Conservation (phyloP, 2,329 filamentous ascomycete genomes). For the Diaporthe ampelina region DNA sequence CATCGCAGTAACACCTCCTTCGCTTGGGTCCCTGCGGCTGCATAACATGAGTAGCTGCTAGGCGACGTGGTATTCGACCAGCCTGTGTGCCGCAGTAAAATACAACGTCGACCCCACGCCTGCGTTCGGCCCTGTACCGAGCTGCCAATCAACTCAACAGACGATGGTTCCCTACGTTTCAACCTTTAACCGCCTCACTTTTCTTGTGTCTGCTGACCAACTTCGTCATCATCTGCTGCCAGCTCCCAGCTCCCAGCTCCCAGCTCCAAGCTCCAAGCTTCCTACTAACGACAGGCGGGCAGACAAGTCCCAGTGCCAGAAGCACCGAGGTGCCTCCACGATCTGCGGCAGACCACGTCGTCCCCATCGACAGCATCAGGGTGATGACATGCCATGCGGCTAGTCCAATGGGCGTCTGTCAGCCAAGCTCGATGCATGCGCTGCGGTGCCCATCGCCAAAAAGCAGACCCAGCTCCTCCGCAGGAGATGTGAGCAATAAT, state of each 20-base stretch:
- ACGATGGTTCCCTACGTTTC: constrained; percentile 5
- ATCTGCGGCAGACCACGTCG: constrained; percentile 22
- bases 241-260: constrained; percentile 12
- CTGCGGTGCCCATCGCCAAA: background rate
- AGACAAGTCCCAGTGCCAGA: background rate
- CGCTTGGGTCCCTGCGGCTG: constrained; percentile 31
- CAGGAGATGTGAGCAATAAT: background rate
- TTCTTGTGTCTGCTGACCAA: constrained; percentile 37
- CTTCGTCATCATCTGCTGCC: constrained; percentile 31
- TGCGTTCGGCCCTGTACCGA: constrained; percentile 33
- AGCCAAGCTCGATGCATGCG: constrained; percentile 25
- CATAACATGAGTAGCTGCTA: constrained; percentile 24
- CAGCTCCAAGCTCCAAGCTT: constrained; percentile 1
- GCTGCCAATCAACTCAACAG: constrained; percentile 6
- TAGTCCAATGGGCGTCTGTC: constrained; percentile 11
- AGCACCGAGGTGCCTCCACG: constrained; percentile 12
- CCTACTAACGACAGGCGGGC: background rate
- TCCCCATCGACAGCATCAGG: background rate
- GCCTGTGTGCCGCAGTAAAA: constrained; percentile 13
- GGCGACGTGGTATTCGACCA: constrained; percentile 29
- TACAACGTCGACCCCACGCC: constrained; percentile 29
- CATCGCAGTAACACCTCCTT: constrained; percentile 4
- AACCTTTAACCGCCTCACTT: constrained; percentile 38
- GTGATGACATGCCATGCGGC: background rate
- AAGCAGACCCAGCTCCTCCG: background rate